Evolutionary conservation across 108 stramenopile genomes (phyloP).

Genomic region (Nannochloropsis gaditana): DNA sequence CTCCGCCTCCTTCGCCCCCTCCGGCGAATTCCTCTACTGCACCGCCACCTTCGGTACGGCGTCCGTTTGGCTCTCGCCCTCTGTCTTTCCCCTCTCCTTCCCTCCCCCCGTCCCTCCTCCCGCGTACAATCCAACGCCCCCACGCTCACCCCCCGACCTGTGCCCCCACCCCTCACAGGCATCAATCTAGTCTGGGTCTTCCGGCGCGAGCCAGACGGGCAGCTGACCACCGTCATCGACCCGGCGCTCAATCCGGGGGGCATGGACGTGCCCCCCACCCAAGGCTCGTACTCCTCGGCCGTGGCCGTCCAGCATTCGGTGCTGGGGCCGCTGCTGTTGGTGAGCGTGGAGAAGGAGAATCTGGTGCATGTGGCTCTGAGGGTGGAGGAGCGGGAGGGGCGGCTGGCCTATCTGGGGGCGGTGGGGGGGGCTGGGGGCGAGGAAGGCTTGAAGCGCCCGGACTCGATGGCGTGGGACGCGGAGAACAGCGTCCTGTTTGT

Average conservation of each 20-base stretch:
- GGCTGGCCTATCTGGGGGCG: not conserved
- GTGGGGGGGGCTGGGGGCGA: not conserved
- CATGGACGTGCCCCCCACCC: not conserved
- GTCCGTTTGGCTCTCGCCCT: not conserved
- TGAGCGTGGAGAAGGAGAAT: not conserved
- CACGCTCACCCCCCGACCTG: too few relatives aligned
- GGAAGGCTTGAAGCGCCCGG: not conserved
- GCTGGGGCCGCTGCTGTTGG: not conserved
- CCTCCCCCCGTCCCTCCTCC: not conserved
- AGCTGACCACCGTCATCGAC: slow-evolving; percentile 17
- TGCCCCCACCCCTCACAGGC: not conserved
- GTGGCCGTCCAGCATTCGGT: not conserved
- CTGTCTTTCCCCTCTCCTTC: not conserved
- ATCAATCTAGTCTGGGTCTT: slow-evolving; percentile 1
- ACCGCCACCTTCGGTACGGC: not conserved
- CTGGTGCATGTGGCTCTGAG: not conserved
- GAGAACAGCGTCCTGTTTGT: not conserved
- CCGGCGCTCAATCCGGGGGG: not conserved
- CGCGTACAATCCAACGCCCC: not conserved
- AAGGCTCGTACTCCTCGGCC: not conserved
- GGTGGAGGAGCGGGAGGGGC: not conserved
- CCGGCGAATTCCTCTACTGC: not conserved
- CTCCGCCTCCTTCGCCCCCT: not conserved
- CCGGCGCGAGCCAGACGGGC: not conserved
- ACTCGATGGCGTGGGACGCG: not conserved